Evolutionary conservation across 2,329 filamentous ascomycete genomes (phyloP).

Genomic region (Alternaria postmessia): DNA sequence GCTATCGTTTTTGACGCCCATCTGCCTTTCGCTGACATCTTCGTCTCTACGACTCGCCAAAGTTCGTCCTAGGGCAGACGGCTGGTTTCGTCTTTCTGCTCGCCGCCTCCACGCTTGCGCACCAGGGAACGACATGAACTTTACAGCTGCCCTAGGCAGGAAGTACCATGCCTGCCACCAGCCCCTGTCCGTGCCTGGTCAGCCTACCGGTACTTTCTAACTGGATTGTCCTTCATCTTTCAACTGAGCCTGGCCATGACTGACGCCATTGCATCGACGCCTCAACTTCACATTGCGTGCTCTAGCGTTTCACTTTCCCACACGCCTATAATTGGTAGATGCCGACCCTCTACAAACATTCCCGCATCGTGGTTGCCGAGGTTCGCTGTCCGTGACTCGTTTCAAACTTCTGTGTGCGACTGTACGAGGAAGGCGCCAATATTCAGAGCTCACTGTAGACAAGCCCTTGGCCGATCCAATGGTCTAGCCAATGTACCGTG

Average conservation of each 20-base stretch:
- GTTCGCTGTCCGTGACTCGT: not conserved
- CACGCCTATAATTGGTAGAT: slow-evolving; percentile 11
- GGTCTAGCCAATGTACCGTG: slow-evolving; percentile 10
- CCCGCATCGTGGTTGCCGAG: not conserved
- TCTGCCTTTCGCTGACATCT: slow-evolving; percentile 1
- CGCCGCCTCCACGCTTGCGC: slow-evolving; percentile 21
- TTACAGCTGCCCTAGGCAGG: slow-evolving; percentile 8
- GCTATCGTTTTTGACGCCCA: slow-evolving; percentile 13
- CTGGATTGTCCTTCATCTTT: not conserved
- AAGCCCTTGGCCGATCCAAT: slow-evolving; percentile 9
- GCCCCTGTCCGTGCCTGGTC: slow-evolving; percentile 22
- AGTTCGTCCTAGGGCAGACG: slow-evolving; percentile 14
- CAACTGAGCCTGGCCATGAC: not conserved
- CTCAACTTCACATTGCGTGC: slow-evolving; percentile 2
- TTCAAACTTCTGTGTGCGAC: not conserved
- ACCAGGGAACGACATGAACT: slow-evolving; percentile 17
- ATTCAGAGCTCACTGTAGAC: not conserved
- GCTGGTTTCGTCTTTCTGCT: slow-evolving; percentile 22
- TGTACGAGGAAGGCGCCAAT: slow-evolving; percentile 3
- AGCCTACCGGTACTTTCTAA: slow-evolving; percentile 1
- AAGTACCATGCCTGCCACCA: not conserved
- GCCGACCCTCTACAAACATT: slow-evolving; percentile 1
- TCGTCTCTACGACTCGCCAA: slow-evolving; percentile 9
- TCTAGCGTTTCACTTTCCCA: slow-evolving; percentile 15
- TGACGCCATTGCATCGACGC: slow-evolving; percentile 10